Base-by-base conservation (phyloP, 371 early-diverging fungal species). In the Circinella minor region DNA sequence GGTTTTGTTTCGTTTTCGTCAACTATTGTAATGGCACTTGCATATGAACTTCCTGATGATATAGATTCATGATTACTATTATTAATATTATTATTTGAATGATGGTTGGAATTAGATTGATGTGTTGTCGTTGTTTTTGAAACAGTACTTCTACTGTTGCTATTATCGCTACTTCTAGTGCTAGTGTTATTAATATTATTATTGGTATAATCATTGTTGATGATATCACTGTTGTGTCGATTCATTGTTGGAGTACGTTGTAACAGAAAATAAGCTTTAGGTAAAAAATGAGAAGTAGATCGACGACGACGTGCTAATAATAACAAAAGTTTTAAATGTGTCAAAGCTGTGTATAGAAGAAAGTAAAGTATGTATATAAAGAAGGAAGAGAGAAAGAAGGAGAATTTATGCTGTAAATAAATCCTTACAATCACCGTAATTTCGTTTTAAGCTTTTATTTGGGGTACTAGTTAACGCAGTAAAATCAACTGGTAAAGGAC, bases 351-450 rank as follows among this genome's bases (percentile, higher is more conserved):
- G 27, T 27, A 27, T 27, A 27, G 27, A 27, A 27, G 27, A 27
- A 27, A 27, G 27, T 27, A 27, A 27, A 27, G 27, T 27, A 27
- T 27, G 27, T 27, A 27, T 27, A 27, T 57, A 5, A 34, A 9
- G 14, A 34, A 57, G 8, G 4, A 57, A 11, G 9, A 17, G 27
- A 57, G 14, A 5, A 27, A 27, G 27, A 27, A 27, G 27, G 27
- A 27, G 27, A 27, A 27, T 27, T 27, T 2, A 27, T 57, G 43
- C 11, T 43, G 43, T 43, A 43, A 34, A 14, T 27, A 27, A 27
- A 1, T 27, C 27, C 57, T 57, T 57, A 57, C 57, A 10, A 57
- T 57, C 57, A 34, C 57, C 57, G 34, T 57, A n/a, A 34, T 57
- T 34, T 57, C 57, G 57, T 34, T 57, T 57, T 5, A 57, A 10